phyloP scores from a whole-genome alignment of 495 filamentous ascomycete species.

The Podospora pseudopauciseta region DNA sequence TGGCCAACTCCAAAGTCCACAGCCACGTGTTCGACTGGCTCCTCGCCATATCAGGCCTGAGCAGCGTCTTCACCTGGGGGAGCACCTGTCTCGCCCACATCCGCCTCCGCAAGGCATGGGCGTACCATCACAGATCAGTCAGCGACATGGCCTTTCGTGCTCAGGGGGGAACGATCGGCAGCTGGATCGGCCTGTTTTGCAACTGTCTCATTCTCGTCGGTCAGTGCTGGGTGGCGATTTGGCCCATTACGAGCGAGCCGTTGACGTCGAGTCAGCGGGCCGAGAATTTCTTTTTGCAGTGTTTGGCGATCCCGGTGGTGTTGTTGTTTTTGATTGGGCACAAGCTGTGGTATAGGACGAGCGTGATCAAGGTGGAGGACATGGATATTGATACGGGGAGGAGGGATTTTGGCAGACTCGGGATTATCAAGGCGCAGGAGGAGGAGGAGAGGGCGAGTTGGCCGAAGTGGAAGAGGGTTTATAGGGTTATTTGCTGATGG shows the following conservation, averaged over 20 bases:
- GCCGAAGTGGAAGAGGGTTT: conserved; percentile 84
- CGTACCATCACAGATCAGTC: conserved; percentile 63
- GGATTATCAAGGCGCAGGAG: conserved; percentile 77
- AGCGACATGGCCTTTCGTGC: conserved; percentile 80
- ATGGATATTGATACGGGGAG: conserved; percentile 92
- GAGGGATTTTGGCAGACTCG: conserved; percentile 74
- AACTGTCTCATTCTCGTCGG: conserved; percentile 76
- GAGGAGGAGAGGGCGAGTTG: conserved; percentile 66
- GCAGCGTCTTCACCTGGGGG: conserved; percentile 90
- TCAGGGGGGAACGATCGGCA: conserved; percentile 76
- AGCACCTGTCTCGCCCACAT: conserved; percentile 87
- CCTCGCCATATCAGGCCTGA: conserved; percentile 82
- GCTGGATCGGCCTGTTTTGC: conserved; percentile 77
- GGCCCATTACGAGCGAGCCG: conserved; percentile 50
- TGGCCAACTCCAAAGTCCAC: conserved; percentile 62
- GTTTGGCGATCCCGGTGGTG: conserved; percentile 79
- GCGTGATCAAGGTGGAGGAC: conserved; percentile 58
- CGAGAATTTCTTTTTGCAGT: conserved; percentile 71
- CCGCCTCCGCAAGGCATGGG: conserved; percentile 83
- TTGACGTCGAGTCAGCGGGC: conserved; percentile 35
- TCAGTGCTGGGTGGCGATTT: conserved; percentile 87
- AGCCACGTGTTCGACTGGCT: conserved; percentile 77
- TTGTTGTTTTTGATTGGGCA: conserved; percentile 71
- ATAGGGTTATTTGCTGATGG: conserved; percentile 48
- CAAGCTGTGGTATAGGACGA: conserved; percentile 71